Evolutionary conservation across 2,329 filamentous ascomycete genomes (phyloP).

Genomic region (Colletotrichum sp.): DNA sequence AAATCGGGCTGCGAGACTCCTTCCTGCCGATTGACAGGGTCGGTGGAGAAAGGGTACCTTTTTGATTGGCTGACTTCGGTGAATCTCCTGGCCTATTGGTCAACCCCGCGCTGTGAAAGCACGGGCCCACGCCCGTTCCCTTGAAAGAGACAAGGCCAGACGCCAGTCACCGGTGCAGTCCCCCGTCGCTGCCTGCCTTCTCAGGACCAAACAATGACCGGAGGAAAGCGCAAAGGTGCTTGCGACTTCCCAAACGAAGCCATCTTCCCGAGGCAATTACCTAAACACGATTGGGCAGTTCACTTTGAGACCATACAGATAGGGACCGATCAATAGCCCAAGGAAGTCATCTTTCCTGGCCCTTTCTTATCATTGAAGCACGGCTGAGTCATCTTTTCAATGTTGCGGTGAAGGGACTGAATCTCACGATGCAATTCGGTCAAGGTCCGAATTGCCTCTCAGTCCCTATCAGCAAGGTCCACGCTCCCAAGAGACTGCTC

Average conservation of each 20-base stretch:
- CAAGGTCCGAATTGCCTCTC: slow-evolving; percentile 13
- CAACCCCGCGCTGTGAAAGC: slow-evolving; percentile 20
- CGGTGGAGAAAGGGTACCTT: not conserved
- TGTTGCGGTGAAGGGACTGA: not conserved
- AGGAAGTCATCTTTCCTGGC: not conserved
- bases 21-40: slow-evolving; percentile 21
- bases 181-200: not conserved
- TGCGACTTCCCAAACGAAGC: not conserved
- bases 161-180: not conserved
- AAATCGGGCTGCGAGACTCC: slow-evolving; percentile 20
- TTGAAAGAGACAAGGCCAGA: not conserved
- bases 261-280: not conserved
- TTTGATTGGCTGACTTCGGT: slow-evolving; percentile 19
- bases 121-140: not conserved
- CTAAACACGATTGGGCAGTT: not conserved
- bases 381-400: not conserved
- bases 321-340: not conserved
- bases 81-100: slow-evolving; percentile 9
- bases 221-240: not conserved
- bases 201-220: not conserved
- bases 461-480: not conserved
- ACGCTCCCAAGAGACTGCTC: not conserved
- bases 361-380: not conserved
- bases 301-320: not conserved
- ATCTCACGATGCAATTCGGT: slow-evolving; percentile 12